Evolutionary conservation across 23 red algal genomes (phyloP).

Genomic region (Agarophyton chilense): DNA sequence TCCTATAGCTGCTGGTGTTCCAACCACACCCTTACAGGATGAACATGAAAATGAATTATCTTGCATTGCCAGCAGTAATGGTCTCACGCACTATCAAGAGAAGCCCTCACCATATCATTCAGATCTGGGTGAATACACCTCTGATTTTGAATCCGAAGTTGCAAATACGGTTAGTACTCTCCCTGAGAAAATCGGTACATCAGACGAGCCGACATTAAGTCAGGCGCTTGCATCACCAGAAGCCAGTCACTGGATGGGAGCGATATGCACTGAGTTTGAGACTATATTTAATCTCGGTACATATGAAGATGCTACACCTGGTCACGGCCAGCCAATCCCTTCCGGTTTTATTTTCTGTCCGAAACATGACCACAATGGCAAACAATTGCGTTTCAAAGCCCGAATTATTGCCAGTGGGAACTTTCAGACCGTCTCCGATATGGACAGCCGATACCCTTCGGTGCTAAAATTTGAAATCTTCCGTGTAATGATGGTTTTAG

Average conservation of each 20-base stretch:
- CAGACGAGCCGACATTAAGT: too few relatives aligned
- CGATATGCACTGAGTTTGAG: too few relatives aligned
- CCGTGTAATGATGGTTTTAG: neutral
- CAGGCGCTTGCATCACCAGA: too few relatives aligned
- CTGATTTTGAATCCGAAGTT: neutral
- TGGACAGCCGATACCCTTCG: neutral
- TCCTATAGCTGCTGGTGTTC: too few relatives aligned
- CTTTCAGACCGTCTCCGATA: neutral
- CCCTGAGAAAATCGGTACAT: neutral
- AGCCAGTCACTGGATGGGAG: too few relatives aligned
- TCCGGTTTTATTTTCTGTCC: neutral
- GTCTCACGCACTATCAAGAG: conserved; percentile 22
- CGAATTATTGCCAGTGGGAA: neutral
- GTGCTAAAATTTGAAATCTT: conserved; percentile 13
- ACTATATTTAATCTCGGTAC: too few relatives aligned
- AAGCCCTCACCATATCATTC: conserved; percentile 9
- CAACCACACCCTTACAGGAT: too few relatives aligned
- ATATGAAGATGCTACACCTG: too few relatives aligned
- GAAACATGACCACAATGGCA: neutral
- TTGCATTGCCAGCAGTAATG: too few relatives aligned
- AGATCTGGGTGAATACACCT: neutral
- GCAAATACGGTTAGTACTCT: neutral
- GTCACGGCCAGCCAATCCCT: too few relatives aligned
- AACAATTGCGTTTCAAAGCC: neutral
- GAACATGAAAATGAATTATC: too few relatives aligned